Base-by-base conservation (phyloP, 768 basidiomycete species). In the Rickenella mellea region DNA sequence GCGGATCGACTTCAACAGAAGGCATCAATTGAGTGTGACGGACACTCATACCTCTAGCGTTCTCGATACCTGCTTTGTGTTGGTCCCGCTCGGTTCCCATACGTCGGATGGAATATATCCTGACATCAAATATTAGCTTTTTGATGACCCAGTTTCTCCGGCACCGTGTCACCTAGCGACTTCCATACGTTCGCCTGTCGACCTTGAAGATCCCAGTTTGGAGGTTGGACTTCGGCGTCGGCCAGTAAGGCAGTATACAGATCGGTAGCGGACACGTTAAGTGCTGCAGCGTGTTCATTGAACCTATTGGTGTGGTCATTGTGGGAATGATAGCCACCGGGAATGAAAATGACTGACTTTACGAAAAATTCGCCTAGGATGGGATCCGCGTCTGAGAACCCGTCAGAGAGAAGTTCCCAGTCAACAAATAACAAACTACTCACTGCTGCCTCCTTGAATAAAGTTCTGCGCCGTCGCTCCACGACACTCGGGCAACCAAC, bases 401-500 rank as follows among this genome's bases (percentile, higher is more conserved):
- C n/a, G 24, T 30, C n/a, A 33, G 14, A 10, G 33, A n/a, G n/a
- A n/a, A 6, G 8, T 17, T 6, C 32, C 14, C 15, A 11, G 9
- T 15, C 9, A 5, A 10, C 33, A 36, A 6, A 17, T 7, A 32
- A n/a, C 10, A 32, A 31, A 26, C n/a, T 22, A 49, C 48, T 7
- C 21, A 52, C 43, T 52, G 52, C 45, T 42, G 7, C 41, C 41
- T 24, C 41, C 41, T 42, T 42, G 41, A 36, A 75, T 70, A 31
- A 59, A 74, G 28, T 71, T 70, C 60, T 62, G 62, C 5, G 61
- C 64, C 4, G 74, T 73, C 3, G 76, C 69, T 35, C 71, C 72
- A 41, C 79, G 69, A 50, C 78, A 78, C 55, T 81, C 78, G 4
- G 79, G 79, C 4, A 81, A 63, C 78, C 78, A 81, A 4, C 78